Evolutionary conservation across 2,329 filamentous ascomycete genomes (phyloP).

Genomic region (Arthrinium phaeospermum): DNA sequence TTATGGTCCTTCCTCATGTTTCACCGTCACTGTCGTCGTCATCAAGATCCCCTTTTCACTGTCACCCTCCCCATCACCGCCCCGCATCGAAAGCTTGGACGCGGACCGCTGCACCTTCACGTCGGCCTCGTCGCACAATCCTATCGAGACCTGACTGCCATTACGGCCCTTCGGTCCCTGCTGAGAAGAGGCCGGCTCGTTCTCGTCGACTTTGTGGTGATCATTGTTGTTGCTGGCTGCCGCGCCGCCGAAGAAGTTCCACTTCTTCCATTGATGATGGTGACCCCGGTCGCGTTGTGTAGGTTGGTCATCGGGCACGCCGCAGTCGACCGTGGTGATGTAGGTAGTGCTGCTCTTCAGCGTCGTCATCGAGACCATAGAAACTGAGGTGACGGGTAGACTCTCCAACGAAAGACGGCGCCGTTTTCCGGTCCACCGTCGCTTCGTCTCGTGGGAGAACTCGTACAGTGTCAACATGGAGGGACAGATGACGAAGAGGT

Average conservation of each 20-base stretch:
- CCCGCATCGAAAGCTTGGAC: not conserved
- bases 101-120: not conserved
- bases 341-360: not conserved
- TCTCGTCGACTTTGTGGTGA: not conserved
- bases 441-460: constrained; percentile 1
- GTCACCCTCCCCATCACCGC: not conserved
- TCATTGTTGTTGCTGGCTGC: not conserved
- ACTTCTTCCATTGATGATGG: not conserved
- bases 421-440: not conserved
- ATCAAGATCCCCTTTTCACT: not conserved
- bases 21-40: not conserved
- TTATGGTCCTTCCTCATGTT: not conserved
- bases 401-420: not conserved
- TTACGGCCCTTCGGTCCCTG: not conserved
- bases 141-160: not conserved
- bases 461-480: constrained; percentile 3
- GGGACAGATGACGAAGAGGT: constrained; percentile 18
- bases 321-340: not conserved
- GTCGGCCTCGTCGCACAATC: not conserved
- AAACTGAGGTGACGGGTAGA: not conserved
- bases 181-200: not conserved
- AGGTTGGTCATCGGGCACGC: not conserved
- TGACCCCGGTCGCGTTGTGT: not conserved
- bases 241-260: not conserved
- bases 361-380: not conserved